Conservation (phyloP, 1,284 basidiomycete species). For the Grifola frondosa region DNA sequence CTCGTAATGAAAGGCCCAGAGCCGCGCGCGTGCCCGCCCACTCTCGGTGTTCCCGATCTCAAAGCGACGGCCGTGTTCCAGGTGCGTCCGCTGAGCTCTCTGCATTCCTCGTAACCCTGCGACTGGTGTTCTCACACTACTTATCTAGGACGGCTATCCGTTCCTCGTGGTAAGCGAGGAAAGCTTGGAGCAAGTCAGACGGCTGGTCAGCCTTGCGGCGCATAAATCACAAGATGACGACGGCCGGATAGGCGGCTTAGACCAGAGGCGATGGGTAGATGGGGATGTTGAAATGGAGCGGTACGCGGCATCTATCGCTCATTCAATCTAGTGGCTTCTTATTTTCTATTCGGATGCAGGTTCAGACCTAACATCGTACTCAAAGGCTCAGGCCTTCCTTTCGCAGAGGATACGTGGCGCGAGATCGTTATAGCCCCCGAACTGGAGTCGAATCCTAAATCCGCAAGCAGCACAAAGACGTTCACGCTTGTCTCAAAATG, state of each 20-base stretch:
- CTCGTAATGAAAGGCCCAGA: constrained; percentile 66
- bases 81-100: too few species aligned
- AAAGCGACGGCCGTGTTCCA: constrained; percentile 60
- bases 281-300: constrained; percentile 59
- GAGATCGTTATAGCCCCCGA: constrained; percentile 46
- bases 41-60: constrained; percentile 53
- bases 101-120: neutral
- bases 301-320: constrained; percentile 34
- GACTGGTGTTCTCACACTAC: neutral
- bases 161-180: constrained; percentile 66
- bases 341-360: constrained; percentile 33
- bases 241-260: constrained; percentile 46
- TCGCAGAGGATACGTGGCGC: constrained; percentile 55
- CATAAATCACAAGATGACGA: constrained; percentile 13
- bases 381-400: constrained; percentile 49
- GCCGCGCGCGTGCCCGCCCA: constrained; percentile 50
- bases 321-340: neutral
- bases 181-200: constrained; percentile 48
- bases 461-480: constrained; percentile 29
- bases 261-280: constrained; percentile 50
- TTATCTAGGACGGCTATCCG: constrained; percentile 68
- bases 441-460: constrained; percentile 18
- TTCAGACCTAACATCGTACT: constrained; percentile 76
- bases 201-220: constrained; percentile 43
- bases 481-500: constrained; percentile 67